Percentiles rank a stretch among this genome's conserved stretches.
phyloP scores from a whole-genome alignment of 805 yeast genomes.

The Cyberlindnera nakhonratchasimensis region DNA sequence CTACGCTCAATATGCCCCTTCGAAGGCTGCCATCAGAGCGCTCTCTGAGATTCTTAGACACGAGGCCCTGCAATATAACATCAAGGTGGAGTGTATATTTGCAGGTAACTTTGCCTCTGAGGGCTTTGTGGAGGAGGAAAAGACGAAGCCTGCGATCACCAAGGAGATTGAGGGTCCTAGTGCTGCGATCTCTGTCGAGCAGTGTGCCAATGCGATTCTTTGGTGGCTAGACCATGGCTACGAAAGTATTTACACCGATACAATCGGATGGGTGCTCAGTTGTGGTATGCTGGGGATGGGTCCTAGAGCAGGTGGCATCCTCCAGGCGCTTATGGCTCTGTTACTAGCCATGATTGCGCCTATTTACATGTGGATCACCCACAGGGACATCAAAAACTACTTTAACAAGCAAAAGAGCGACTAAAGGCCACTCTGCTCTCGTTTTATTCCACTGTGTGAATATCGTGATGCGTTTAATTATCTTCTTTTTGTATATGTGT shows the following conservation, averaged over 20 bases:
- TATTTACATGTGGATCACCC: conserved; percentile 43
- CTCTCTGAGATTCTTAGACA: conserved; percentile 77
- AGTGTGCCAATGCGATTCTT: conserved; percentile 62
- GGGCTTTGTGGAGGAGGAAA: conserved; percentile 78
- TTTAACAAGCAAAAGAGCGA: conserved; percentile 34
- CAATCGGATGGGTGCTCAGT: conserved; percentile 78
- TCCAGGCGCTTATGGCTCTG: conserved; percentile 48
- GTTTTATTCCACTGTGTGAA: not conserved
- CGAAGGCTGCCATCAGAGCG: conserved; percentile 77
- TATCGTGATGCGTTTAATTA: not conserved
- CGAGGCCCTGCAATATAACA: conserved; percentile 66
- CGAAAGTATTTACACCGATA: conserved; percentile 76
- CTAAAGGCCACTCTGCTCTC: too few species aligned
- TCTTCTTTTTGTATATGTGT: not conserved
- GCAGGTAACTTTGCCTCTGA: conserved; percentile 92
- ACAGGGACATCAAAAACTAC: conserved; percentile 48
- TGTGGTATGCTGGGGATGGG: conserved; percentile 63
- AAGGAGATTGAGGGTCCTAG: conserved; percentile 83
- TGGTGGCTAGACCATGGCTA: conserved; percentile 58
- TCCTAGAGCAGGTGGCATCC: conserved; percentile 57
- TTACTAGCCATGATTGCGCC: conserved; percentile 57
- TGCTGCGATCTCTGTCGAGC: conserved; percentile 58
- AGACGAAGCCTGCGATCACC: conserved; percentile 83
- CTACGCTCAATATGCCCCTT: conserved; percentile 85
- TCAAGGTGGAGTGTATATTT: conserved; percentile 67